Percentiles rank a stretch among this genome's conserved stretches.
Evolutionary conservation across 176 grass and related monocot genomes (phyloP).

Genomic region (Carex littledalei): DNA sequence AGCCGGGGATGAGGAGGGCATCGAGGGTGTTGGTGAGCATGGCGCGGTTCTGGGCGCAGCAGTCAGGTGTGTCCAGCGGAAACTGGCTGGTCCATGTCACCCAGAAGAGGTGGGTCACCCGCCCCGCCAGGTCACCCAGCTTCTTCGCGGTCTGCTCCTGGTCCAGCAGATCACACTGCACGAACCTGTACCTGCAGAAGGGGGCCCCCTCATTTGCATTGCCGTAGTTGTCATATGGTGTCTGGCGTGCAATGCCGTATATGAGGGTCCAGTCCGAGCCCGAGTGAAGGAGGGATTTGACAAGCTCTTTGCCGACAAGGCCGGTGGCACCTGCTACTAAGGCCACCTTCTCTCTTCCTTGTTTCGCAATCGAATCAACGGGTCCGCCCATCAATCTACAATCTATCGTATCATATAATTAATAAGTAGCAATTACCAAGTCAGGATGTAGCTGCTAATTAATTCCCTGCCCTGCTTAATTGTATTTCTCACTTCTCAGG

Average conservation of each 20-base stretch:
- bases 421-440: too few species aligned
- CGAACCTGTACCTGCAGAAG: slow-evolving; percentile 17
- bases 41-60: slow-evolving; percentile 27
- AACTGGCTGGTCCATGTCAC: slow-evolving; percentile 35
- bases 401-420: too few species aligned
- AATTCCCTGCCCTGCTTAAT: too few species aligned
- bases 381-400: not conserved
- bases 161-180: slow-evolving; percentile 35
- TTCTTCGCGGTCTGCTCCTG: not conserved
- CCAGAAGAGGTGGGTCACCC: slow-evolving; percentile 36
- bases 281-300: not conserved
- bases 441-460: too few species aligned
- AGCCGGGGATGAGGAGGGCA: not conserved
- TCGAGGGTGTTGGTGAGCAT: slow-evolving; percentile 30
- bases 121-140: slow-evolving; percentile 1
- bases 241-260: slow-evolving; percentile 21
- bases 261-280: slow-evolving; percentile 10
- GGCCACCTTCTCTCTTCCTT: slow-evolving; percentile 13
- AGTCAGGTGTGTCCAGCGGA: slow-evolving; percentile 23
- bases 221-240: not conserved
- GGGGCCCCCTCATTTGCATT: not conserved
- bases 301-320: slow-evolving; percentile 33
- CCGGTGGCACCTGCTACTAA: slow-evolving; percentile 31
- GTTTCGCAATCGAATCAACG: not conserved
- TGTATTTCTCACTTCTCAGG: too few species aligned